Conservation (phyloP, 2,329 filamentous ascomycete genomes). For the Colletotrichum zoysiae region DNA sequence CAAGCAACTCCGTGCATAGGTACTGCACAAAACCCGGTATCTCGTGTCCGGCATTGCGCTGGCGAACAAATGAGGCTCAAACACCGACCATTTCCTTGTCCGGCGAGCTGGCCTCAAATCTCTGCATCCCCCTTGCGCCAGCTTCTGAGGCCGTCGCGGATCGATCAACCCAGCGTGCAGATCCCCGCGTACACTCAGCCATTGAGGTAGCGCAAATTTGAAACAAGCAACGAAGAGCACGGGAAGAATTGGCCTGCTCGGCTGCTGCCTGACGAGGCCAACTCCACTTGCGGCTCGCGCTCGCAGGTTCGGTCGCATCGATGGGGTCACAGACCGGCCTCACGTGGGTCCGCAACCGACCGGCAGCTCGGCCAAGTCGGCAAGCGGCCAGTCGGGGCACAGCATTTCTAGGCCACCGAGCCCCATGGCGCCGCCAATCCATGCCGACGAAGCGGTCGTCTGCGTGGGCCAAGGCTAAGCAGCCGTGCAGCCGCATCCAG, state of each 20-base stretch:
- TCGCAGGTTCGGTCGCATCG: conserved; percentile 18
- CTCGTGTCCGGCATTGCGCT: conserved; percentile 13
- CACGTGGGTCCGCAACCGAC: conserved; percentile 30
- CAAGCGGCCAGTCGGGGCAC: conserved; percentile 40
- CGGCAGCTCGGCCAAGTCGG: conserved; percentile 39
- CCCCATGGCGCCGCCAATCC: conserved; percentile 35
- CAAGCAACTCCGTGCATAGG: conserved; percentile 28
- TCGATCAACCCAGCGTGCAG: conserved; percentile 34
- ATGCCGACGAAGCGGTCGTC: conserved; percentile 38
- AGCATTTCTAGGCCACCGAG: conserved; percentile 37
- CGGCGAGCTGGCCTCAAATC: conserved; percentile 33
- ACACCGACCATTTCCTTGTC: conserved; percentile 9
- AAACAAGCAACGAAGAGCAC: conserved; percentile 20
- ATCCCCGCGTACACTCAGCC: conserved; percentile 34
- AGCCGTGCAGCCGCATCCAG: conserved; percentile 36
- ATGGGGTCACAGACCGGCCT: conserved; percentile 34
- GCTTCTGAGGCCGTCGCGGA: conserved; percentile 34
- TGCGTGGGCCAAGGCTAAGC: conserved; percentile 27
- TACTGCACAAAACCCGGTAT: not conserved
- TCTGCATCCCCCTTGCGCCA: conserved; percentile 15
- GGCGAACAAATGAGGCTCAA: conserved; percentile 14
- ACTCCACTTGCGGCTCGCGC: conserved; percentile 21
- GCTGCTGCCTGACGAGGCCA: conserved; percentile 41
- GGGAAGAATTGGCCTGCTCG: conserved; percentile 15
- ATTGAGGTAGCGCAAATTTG: conserved; percentile 19